Percentiles rank a stretch among this genome's conserved stretches.
These are phyloP conservation scores for Coemansia sp. DNA, from an alignment of 192 early-diverging fungal genomes.

Conservation along the genomic window DNA sequence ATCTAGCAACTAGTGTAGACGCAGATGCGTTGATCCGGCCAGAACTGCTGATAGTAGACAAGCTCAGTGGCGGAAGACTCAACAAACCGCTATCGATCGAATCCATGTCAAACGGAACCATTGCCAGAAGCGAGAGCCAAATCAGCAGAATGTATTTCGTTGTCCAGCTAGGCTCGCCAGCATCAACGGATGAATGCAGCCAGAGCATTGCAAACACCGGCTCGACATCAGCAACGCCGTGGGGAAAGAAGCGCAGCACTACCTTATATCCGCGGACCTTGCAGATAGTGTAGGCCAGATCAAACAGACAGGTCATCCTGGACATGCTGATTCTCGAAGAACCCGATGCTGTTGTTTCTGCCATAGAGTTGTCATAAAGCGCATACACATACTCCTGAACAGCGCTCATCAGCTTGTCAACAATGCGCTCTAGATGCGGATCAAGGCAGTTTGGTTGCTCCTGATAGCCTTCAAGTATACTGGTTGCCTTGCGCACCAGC, in stretches of 20 bases:
- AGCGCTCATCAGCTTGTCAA: constrained; percentile 26
- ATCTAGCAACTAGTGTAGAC: constrained; percentile 62
- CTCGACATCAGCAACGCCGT: constrained; percentile 87
- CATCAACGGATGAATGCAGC: constrained; percentile 13
- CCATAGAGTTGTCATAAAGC: constrained; percentile 15
- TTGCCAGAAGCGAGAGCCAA: constrained; percentile 92
- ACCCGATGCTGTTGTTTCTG: not conserved
- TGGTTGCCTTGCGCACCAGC: constrained; percentile 23
- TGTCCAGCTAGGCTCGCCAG: constrained; percentile 62
- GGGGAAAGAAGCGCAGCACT: constrained; percentile 86
- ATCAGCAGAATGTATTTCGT: constrained; percentile 79
- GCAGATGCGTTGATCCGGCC: not conserved
- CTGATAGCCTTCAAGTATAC: constrained; percentile 39
- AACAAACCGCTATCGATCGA: constrained; percentile 73
- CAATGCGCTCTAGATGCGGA: constrained; percentile 46
- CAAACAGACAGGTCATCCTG: constrained; percentile 34
- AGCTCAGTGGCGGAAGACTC: constrained; percentile 17
- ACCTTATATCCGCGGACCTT: constrained; percentile 91
- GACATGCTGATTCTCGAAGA: constrained; percentile 5
- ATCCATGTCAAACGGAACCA: constrained; percentile 94
- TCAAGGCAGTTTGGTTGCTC: constrained; percentile 53
- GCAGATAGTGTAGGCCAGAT: constrained; percentile 69
- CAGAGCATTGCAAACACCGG: constrained; percentile 76
- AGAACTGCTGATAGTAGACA: not conserved
- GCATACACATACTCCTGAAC: constrained; percentile 32